Evolutionary conservation across 2,329 filamentous ascomycete species (phyloP).

Genomic region (Fusarium newnesense): DNA sequence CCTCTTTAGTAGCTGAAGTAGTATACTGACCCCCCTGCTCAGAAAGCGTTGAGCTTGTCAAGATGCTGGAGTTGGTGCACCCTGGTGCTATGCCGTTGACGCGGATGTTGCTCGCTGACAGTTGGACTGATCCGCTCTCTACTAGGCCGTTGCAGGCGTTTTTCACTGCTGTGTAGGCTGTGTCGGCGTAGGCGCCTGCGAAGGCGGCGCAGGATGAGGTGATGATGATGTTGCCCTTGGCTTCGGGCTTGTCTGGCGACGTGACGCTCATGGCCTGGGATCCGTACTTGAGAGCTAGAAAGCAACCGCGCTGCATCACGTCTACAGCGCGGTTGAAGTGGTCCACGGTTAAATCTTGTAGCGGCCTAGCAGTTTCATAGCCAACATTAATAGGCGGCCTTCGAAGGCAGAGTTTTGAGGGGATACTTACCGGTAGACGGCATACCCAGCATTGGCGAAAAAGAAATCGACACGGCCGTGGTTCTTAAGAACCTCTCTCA

Average conservation of each 20-base stretch:
- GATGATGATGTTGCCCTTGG: constrained; percentile 28
- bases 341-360: constrained; percentile 8
- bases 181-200: constrained; percentile 7
- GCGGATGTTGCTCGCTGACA: constrained; percentile 14
- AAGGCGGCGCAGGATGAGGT: constrained; percentile 26
- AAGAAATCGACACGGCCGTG: constrained; percentile 36
- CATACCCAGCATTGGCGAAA: constrained; percentile 37
- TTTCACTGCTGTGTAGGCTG: background rate
- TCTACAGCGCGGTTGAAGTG: constrained; percentile 6
- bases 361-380: background rate
- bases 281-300: constrained; percentile 33
- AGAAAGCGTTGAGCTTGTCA: background rate
- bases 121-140: constrained; percentile 18
- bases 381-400: accelerated
- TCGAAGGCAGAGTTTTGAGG: accelerated
- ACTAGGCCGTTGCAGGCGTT: background rate
- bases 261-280: constrained; percentile 27
- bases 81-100: constrained; percentile 30
- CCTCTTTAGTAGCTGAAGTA: background rate
- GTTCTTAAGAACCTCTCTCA: background rate
- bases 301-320: constrained; percentile 29
- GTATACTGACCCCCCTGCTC: background rate
- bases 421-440: constrained; percentile 15
- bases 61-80: constrained; percentile 12
- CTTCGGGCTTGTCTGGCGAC: constrained; percentile 2